Conservation (phyloP, 177 flowering plant species). For the Tripterygium wilfordii region DNA sequence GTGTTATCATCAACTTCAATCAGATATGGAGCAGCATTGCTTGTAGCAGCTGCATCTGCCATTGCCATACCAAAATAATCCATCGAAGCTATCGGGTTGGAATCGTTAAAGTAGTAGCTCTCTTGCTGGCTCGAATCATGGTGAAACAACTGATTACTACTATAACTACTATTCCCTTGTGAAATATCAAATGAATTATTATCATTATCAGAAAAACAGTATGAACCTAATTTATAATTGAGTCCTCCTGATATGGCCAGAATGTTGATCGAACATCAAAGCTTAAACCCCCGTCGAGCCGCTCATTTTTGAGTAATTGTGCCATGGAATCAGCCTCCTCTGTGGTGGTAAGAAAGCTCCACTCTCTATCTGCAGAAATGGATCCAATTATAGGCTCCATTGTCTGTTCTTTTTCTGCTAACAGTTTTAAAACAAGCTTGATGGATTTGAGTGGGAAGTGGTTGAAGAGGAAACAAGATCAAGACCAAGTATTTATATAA, state of each 20-base stretch:
- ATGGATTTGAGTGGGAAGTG: too few relatives aligned
- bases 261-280: constrained; percentile 11
- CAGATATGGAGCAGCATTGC: constrained; percentile 9
- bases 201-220: too few relatives aligned
- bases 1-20: constrained; percentile 13
- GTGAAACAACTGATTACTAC: constrained; percentile 13
- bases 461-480: too few relatives aligned
- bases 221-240: too few relatives aligned
- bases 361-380: constrained; percentile 28
- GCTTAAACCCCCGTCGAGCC: constrained; percentile 13
- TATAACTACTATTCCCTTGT: constrained; percentile 18
- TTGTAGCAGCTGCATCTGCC: constrained; percentile 11
- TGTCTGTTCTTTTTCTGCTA: too few relatives aligned
- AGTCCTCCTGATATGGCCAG: too few relatives aligned
- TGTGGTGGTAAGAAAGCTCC: constrained; percentile 36
- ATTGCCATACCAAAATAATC: too few relatives aligned
- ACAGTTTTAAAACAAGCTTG: too few relatives aligned
- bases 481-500: too few relatives aligned
- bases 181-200: constrained; percentile 13
- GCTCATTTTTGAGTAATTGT: constrained; percentile 31
- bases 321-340: constrained; percentile 59
- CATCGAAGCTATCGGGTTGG: constrained; percentile 12
- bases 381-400: constrained; percentile 32
- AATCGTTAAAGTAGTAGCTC: constrained; percentile 19
- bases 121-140: constrained; percentile 16